Evolutionary conservation across 2,329 filamentous ascomycete species (phyloP), one percentile per base, ranked within the genome.

Genomic region (Aspergillus sp.): DNA sequence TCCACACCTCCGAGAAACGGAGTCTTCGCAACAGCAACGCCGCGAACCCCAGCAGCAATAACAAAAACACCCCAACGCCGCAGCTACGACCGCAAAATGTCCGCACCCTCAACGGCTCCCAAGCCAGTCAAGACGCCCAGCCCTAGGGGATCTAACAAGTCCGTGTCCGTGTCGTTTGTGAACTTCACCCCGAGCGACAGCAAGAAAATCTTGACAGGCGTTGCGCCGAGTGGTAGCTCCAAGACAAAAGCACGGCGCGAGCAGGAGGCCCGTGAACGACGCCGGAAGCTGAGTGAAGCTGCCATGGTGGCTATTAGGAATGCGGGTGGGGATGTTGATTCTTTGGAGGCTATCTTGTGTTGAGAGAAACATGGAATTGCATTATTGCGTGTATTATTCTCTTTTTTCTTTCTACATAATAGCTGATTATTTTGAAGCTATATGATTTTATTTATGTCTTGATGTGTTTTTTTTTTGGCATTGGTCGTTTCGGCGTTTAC

Each of bases 181-280:
- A 97, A 97, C 67, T 95, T 86, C 68, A 96, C 90, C 1, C 83
- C 88, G 0, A 74, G 77, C 43, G 90, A 98, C 65, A 83, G 82
- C 58, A 73, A 78, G 9, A 80, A 85, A 61, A 83, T 98, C 39
- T 80, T 98, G 67, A 88, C 81, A 5, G 91, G 90, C 4, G 93
- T 98, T 8, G 93, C 93, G 41, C 91, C 91, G 1, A 90, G 85
- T 54, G 93, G 93, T 7, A 89, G 83, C 56, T 86, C 81, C 55
- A 97, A 97, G 78, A 97, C 93, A 6, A 96, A 96, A 65, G 88
- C 88, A n/a, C 73, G 89, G 46, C 74, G 93, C 43, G 91, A 97
- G 67, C 86, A 88, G 65, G 91, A 96, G 71, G 88, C 88, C 1
- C 75, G 79, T 45, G 91, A 96, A 61, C 83, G 84, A 67, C 75